phyloP scores from a whole-genome alignment of 805 yeast species.

The Candida boidinii region DNA sequence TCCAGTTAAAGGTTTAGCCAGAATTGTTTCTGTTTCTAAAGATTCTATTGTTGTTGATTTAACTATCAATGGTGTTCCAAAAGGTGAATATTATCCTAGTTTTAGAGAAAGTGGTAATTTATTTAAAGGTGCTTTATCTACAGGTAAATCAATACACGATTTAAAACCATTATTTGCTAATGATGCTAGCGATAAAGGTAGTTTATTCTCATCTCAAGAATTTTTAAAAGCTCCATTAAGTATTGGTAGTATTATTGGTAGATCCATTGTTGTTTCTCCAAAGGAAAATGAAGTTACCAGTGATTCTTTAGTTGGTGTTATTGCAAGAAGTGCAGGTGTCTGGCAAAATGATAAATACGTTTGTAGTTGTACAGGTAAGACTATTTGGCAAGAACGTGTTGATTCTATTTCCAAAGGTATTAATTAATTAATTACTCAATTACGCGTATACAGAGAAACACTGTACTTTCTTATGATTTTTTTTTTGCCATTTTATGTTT shows the following conservation, averaged over 20 bases:
- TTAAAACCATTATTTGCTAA: conserved; percentile 29
- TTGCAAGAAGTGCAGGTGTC: conserved; percentile 93
- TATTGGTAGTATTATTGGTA: conserved; percentile 60
- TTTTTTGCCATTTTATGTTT: no score
- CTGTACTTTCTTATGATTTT: no score
- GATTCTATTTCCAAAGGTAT: conserved; percentile 65
- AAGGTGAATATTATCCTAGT: conserved; percentile 62
- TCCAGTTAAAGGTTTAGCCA: conserved; percentile 80
- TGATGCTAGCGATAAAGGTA: conserved; percentile 22
- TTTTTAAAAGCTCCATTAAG: conserved; percentile 37
- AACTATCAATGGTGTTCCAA: conserved; percentile 62
- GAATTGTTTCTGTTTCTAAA: conserved; percentile 62
- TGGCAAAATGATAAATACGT: conserved; percentile 95
- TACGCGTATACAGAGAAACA: no score
- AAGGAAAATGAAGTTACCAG: conserved; percentile 29
- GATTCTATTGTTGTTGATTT: conserved; percentile 61
- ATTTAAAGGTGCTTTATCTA: conserved; percentile 59
- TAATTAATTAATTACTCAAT: no score
- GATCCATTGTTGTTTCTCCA: conserved; percentile 46
- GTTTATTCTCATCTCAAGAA: conserved; percentile 33
- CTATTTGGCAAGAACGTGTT: conserved; percentile 88
- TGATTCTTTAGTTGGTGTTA: conserved; percentile 66
- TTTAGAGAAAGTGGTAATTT: conserved; percentile 70
- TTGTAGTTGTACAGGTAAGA: conserved; percentile 91
- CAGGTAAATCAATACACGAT: conserved; percentile 45